A percentile compares a stretch with the other conserved stretches of the same genome.
Conservation (phyloP, 768 basidiomycete species). For the Agrocybe chaxingu region DNA sequence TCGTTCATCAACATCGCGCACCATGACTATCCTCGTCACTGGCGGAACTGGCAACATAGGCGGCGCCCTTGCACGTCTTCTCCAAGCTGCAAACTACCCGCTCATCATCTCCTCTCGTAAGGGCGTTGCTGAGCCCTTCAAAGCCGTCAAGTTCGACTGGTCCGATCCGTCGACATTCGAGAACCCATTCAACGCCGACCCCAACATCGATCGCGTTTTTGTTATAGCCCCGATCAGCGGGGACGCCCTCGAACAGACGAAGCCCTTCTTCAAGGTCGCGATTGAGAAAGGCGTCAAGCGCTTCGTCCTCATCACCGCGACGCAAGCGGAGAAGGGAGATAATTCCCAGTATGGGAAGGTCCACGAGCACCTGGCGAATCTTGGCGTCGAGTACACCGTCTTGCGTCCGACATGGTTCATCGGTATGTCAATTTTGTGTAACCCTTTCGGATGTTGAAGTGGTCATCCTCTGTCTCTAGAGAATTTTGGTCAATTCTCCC, state of each 20-base stretch:
- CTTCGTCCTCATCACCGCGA: constrained; percentile 24
- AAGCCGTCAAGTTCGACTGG: constrained; percentile 24
- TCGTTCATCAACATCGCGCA: background rate
- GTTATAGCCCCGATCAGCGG: background rate
- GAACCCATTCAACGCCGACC: no score
- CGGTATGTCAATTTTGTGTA: constrained; percentile 12
- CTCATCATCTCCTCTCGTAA: constrained; percentile 24
- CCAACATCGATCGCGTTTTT: no score
- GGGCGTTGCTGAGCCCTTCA: constrained; percentile 17
- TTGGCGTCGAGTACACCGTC: constrained; percentile 21
- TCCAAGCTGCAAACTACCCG: constrained; percentile 18
- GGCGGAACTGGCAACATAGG: constrained; percentile 32
- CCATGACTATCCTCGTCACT: constrained; percentile 31
- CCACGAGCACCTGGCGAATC: constrained; percentile 21
- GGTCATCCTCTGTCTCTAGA: constrained; percentile 14
- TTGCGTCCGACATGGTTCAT: constrained; percentile 29
- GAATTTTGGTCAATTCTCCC: constrained; percentile 21
- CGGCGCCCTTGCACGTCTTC: constrained; percentile 19
- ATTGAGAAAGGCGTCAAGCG: constrained; percentile 25
- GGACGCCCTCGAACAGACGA: constrained; percentile 11
- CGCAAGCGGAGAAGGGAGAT: constrained; percentile 14
- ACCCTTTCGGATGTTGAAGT: background rate
- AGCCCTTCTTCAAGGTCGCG: constrained; percentile 28
- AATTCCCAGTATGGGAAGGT: constrained; percentile 14
- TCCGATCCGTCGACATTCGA: background rate